These are phyloP conservation scores for Aspergillus ibericus DNA, from an alignment of 2,329 filamentous ascomycete species.

Conservation along the genomic window DNA sequence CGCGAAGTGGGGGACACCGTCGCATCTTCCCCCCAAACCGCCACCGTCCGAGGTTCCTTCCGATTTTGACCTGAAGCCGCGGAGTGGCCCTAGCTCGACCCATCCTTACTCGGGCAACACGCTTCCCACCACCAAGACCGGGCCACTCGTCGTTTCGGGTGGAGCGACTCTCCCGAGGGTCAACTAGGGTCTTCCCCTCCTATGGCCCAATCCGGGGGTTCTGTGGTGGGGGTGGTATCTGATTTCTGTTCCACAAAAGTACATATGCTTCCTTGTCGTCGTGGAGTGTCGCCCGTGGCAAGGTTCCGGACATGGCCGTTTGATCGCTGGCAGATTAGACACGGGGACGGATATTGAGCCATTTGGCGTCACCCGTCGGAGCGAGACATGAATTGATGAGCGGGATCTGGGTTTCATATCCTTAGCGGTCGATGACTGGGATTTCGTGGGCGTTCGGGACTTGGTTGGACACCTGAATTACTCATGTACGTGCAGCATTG, in stretches of 20 bases:
- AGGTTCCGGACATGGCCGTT: not conserved
- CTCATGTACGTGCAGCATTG: not conserved
- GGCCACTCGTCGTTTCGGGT: conserved; percentile 44
- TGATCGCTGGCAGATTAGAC: conserved; percentile 1
- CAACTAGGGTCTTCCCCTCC: conserved; percentile 18
- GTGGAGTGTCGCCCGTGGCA: not conserved
- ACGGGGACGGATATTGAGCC: not conserved
- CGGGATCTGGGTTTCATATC: not conserved
- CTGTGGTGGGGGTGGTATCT: not conserved
- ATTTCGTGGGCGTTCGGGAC: not conserved
- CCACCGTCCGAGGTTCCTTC: conserved; percentile 49
- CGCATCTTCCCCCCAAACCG: conserved; percentile 52
- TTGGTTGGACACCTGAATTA: not conserved
- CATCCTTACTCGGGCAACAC: conserved; percentile 26
- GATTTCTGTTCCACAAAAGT: not conserved
- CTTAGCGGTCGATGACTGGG: not conserved
- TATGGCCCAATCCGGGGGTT: not conserved
- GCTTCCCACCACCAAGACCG: conserved; percentile 27
- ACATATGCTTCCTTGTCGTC: not conserved
- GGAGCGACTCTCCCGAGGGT: conserved; percentile 29
- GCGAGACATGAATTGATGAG: not conserved
- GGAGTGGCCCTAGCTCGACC: conserved; percentile 23
- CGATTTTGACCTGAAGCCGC: conserved; percentile 42
- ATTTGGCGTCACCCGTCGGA: not conserved
- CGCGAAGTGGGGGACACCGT: conserved; percentile 52